phyloP scores from a whole-genome alignment of 2,329 filamentous ascomycete species.

The Lecanicillium sp. region DNA sequence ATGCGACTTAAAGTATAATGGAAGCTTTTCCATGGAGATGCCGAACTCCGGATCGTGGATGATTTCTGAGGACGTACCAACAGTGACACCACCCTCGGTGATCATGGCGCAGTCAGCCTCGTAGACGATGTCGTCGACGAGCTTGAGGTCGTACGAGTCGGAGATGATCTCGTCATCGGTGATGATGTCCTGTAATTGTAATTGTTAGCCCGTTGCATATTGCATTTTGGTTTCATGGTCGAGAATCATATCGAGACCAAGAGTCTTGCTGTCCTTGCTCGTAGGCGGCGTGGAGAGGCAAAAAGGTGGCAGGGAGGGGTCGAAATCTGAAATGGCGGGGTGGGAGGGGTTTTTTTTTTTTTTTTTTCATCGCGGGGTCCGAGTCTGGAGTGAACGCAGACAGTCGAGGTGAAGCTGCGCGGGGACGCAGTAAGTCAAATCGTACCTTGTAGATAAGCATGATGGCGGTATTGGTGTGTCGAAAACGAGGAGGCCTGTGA shows the following conservation, averaged over 20 bases:
- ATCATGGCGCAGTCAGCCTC: slow-evolving; percentile 93
- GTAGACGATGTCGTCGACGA: slow-evolving; percentile 73
- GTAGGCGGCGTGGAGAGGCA: not conserved
- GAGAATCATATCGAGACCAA: not conserved
- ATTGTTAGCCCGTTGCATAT: not conserved
- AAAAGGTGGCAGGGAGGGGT: not conserved
- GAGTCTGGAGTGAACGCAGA: not conserved
- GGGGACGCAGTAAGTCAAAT: no score
- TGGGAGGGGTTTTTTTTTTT: no score
- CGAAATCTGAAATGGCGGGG: not conserved
- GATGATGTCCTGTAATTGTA: slow-evolving; percentile 65
- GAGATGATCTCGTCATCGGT: slow-evolving; percentile 94
- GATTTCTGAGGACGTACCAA: slow-evolving; percentile 54
- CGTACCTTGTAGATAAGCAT: slow-evolving; percentile 16
- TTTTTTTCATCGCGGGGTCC: no score
- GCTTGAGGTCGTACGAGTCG: slow-evolving; percentile 82
- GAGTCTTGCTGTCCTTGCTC: not conserved
- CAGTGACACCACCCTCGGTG: slow-evolving; percentile 64
- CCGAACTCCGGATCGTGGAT: not conserved
- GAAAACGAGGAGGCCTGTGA: not conserved
- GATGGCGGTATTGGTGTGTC: slow-evolving; percentile 11
- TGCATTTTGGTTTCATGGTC: not conserved
- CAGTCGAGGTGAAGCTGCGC: not conserved
- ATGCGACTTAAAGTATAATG: not conserved
- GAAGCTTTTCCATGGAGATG: not conserved